Evolutionary conservation across 202 grass and related monocot species (phyloP), one percentile per base, ranked within the genome.

Genomic region (Schoenoplectus triqueter): DNA sequence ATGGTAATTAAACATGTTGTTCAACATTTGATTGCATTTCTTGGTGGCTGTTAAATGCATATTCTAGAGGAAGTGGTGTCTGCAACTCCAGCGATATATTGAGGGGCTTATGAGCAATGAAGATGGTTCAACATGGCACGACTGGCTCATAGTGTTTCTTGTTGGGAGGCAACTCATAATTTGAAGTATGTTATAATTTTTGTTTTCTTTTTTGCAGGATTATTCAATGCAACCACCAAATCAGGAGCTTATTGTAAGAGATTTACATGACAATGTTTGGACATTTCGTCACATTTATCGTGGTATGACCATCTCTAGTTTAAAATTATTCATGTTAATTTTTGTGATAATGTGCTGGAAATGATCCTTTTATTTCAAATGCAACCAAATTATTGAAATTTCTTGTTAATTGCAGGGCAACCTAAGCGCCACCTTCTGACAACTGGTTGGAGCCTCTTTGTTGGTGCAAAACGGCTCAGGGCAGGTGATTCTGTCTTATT

Each of bases 281-380:
- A 99, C 96, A 81, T 99, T 99, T 61, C 91, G 96, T 86, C 96
- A 99, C 91, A 99, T 99, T 86, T 96, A 99, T 90, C 96, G 96
- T 86, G 96, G 96, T 99, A 99, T 63, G 86, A 78, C 73, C 76
- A 69, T 82, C 11, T 4, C 6, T 84, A 47, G 17, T 54, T 60
- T 82, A 11, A 88, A 59, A 77, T 72, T 40, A 63, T 10, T 85
- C 9, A 65, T 81, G 15, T 56, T 18, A 75, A 31, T 31, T 20
- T 78, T 63, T 50, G 46, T 42, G 14, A 19, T 5, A 84, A 42
- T 75, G 80, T 79, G 47, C 54, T 79, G 10, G 10, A 50, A 39
- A 42, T 21, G 64, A 50, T 77, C 19, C 59, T 87, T 20, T 59
- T 21, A 6, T 51, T 54, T 65, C 64, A 65, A 90, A 63, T 74